Base-by-base conservation (phyloP, 306 rosid genomes). In the Sophora flavescens region DNA sequence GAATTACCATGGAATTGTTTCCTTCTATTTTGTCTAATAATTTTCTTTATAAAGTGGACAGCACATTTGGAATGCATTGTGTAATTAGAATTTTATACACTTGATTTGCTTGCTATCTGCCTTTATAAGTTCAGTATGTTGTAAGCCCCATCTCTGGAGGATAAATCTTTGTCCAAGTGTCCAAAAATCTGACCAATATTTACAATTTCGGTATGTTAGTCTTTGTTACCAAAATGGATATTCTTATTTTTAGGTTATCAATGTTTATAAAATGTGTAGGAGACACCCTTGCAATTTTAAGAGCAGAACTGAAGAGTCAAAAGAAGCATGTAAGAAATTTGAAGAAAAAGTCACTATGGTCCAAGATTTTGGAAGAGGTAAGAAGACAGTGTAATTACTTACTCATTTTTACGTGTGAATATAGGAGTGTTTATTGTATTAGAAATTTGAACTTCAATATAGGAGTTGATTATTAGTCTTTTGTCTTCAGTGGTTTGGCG, bases 311-410 rank as follows among this genome's bases (percentile, higher is more conserved):
- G 83, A 96, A 92, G 87, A 92, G 91, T 90, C 99, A 92, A 87
- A 87, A 80, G 89, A 96, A 96, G 92, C 97, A 91, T 81, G 99
- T 96, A 51, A 87, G 89, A 79, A 86, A 78, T 84, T 86, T 96
- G 89, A 91, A 91, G 96, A 96, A 96, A 86, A 96, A 91, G 75
- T 96, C 99, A 62, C 82, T 96, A 17, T 96, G 99, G 99, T 89
- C 98, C 80, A 87, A 74, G 91, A 91, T 92, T 84, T 83, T 96
- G 89, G 99, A 96, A 88, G 97, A 92, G 99, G 99, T 96, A 78
- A 81, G 83, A 81, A 84, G 78, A 68, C 75, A 56, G 17, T 84
- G 22, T 68, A 68, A 26, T 66, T 77, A 74, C 33, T 50, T 76
- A 12, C 50, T 6, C 9, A 45, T 57, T 80, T 80, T 74, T 61